phyloP scores from a whole-genome alignment of 73 alveolate species.

The Vitrella brassicaformis region DNA sequence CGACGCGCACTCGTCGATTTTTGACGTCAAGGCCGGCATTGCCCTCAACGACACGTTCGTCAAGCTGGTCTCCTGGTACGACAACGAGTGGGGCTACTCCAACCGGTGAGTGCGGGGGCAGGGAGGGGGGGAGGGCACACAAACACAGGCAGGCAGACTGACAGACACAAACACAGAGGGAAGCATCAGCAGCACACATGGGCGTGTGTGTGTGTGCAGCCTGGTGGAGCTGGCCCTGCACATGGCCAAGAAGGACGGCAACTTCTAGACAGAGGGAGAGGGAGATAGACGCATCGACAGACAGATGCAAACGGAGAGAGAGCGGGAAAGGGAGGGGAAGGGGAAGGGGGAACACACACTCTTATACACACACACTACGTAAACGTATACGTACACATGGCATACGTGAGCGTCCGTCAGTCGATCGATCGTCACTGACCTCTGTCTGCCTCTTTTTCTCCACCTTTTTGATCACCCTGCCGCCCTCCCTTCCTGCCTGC shows the following conservation, averaged over 20 bases:
- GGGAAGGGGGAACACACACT: neutral
- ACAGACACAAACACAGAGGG: neutral
- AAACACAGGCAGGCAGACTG: neutral
- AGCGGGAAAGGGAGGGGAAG: neutral
- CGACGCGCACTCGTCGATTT: slow-evolving; percentile 61
- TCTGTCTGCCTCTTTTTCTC: neutral
- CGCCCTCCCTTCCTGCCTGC: neutral
- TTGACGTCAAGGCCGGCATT: slow-evolving; percentile 86
- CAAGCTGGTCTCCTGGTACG: slow-evolving; percentile 83
- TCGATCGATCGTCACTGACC: too few species aligned
- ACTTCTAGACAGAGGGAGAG: neutral
- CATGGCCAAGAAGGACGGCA: slow-evolving; percentile 58
- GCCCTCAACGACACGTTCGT: slow-evolving; percentile 68
- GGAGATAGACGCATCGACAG: neutral
- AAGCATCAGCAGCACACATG: neutral
- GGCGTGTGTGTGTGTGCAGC: slow-evolving; percentile 65
- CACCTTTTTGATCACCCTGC: neutral
- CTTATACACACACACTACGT: neutral
- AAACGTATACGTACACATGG: neutral
- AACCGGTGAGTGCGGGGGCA: neutral
- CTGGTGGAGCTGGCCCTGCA: slow-evolving; percentile 78
- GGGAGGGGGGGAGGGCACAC: neutral
- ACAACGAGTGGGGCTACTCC: slow-evolving; percentile 86
- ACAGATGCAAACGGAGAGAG: neutral
- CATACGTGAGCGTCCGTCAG: too few species aligned